These are phyloP conservation scores for Luffa aegyptiaca DNA, from an alignment of 306 rosid species.

Conservation along the genomic window DNA sequence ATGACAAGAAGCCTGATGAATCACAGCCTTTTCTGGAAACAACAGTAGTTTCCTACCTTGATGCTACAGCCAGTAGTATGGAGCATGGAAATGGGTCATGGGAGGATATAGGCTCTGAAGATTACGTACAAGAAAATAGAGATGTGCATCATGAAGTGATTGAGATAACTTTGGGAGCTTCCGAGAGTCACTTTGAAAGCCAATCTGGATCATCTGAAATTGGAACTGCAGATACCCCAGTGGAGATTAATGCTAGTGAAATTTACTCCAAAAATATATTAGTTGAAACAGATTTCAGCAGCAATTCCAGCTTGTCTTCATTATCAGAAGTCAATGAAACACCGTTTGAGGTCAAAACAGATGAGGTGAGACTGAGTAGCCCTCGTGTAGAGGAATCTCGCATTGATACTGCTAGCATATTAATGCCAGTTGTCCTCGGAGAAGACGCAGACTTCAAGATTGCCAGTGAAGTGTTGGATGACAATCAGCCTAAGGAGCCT, in stretches of 20 bases:
- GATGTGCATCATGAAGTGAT: constrained; percentile 35
- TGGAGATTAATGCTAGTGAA: constrained; percentile 27
- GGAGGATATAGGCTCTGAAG: constrained; percentile 40
- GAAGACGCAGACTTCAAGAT: constrained; percentile 17
- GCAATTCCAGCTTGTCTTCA: constrained; percentile 48
- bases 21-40: constrained; percentile 40
- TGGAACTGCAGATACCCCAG: constrained; percentile 20
- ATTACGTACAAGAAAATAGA: constrained; percentile 25
- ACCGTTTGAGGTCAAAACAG: constrained; percentile 25
- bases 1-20: constrained; percentile 55
- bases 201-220: constrained; percentile 24
- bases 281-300: constrained; percentile 39
- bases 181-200: constrained; percentile 32
- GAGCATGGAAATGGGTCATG: constrained; percentile 42
- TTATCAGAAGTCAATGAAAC: constrained; percentile 46
- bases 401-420: constrained; percentile 8
- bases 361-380: constrained; percentile 25
- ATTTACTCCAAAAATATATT: constrained; percentile 30
- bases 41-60: constrained; percentile 30
- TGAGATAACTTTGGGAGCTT: constrained; percentile 53
- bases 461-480: constrained; percentile 34
- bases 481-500: constrained; percentile 44
- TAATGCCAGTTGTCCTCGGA: constrained; percentile 32
- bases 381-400: constrained; percentile 21
- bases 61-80: constrained; percentile 27